A percentile compares a stretch with the other conserved stretches of the same genome.
These are phyloP conservation scores for Claviceps capensis DNA, from an alignment of 2,329 filamentous ascomycete species.

Conservation along the genomic window DNA sequence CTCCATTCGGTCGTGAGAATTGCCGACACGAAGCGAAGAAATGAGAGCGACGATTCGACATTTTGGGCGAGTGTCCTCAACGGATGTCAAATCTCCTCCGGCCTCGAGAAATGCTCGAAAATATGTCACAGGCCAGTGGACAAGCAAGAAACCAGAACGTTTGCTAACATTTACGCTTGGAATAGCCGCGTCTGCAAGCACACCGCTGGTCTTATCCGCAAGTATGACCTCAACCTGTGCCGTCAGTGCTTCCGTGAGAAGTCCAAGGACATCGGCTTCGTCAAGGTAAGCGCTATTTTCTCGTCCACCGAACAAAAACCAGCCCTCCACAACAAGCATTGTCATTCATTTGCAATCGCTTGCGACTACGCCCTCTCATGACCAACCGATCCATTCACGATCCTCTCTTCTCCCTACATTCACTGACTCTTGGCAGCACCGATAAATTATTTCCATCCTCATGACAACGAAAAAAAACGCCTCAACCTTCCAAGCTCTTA, in stretches of 20 bases:
- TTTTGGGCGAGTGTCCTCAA: background rate
- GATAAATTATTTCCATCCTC: conserved; percentile 16
- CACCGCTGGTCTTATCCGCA: conserved; percentile 98
- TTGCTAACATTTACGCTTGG: background rate
- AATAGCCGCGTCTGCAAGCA: conserved; percentile 64
- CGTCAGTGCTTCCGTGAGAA: conserved; percentile 70
- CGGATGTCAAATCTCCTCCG: background rate
- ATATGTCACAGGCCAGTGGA: background rate
- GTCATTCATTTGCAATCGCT: background rate
- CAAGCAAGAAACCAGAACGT: background rate
- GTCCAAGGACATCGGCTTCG: conserved; percentile 58
- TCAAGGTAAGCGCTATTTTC: conserved; percentile 39
- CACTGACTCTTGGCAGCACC: conserved; percentile 2
- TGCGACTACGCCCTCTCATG: background rate
- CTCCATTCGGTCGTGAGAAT: background rate
- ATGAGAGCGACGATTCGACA: background rate
- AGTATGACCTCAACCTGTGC: conserved; percentile 92
- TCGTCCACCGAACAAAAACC: background rate
- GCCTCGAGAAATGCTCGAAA: background rate
- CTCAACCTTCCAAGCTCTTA: no score
- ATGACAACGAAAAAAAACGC: background rate
- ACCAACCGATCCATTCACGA: background rate
- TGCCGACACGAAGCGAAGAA: background rate
- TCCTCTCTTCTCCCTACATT: background rate
- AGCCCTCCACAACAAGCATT: no score